Conservation (phyloP, 768 basidiomycete species). For the Lentinula edodes region DNA sequence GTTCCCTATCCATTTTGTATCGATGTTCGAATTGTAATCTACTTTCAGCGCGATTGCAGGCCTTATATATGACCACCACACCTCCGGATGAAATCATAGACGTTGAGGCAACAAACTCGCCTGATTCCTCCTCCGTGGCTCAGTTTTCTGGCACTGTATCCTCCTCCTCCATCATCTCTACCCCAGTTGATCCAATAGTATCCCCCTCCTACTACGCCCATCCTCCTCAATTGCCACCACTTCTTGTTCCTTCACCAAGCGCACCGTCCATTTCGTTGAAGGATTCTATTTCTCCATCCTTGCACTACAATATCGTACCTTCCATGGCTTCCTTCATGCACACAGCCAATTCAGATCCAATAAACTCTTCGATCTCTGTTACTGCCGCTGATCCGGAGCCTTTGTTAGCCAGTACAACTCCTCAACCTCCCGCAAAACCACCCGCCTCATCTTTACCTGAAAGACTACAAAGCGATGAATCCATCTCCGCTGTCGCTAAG, state of each 20-base stretch:
- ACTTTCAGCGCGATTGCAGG: background rate
- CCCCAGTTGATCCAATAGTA: too few relatives aligned
- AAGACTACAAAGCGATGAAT: background rate
- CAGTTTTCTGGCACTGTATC: background rate
- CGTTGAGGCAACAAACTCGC: background rate
- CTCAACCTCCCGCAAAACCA: background rate
- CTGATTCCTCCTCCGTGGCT: slow-evolving; percentile 1
- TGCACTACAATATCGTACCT: background rate
- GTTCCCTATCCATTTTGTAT: background rate
- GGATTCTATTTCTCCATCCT: background rate
- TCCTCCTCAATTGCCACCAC: background rate
- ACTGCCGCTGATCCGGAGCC: background rate
- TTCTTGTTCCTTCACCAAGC: background rate
- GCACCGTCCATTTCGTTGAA: background rate
- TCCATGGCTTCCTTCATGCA: background rate
- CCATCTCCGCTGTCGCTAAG: background rate
- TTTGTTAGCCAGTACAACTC: background rate
- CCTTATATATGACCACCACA: background rate
- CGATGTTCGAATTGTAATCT: background rate
- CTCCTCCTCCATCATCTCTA: too few relatives aligned
- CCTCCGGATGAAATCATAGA: background rate
- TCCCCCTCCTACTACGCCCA: too few relatives aligned
- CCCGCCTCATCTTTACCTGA: background rate
- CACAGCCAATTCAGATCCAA: background rate
- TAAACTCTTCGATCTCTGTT: background rate